Percentiles rank a stretch among this genome's conserved stretches.
phyloP scores from a whole-genome alignment of 1,284 basidiomycete genomes.

The Cerioporus squamosus region DNA sequence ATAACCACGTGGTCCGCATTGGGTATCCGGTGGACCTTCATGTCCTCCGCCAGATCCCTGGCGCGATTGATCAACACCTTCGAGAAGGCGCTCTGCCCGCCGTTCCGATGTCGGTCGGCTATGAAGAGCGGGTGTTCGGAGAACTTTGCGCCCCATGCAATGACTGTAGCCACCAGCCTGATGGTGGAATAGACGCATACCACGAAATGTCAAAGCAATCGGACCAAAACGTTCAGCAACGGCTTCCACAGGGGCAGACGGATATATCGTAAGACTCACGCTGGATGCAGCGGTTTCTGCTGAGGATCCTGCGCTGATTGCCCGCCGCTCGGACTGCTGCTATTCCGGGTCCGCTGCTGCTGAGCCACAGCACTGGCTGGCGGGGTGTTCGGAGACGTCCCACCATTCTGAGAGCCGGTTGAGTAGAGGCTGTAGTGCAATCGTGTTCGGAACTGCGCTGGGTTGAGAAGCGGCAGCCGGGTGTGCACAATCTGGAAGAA shows the following conservation, averaged over 20 bases:
- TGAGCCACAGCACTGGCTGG: constrained; percentile 12
- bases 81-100: constrained; percentile 76
- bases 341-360: constrained; percentile 20
- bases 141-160: constrained; percentile 93
- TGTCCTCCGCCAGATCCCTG: constrained; percentile 81
- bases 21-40: constrained; percentile 85
- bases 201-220: not conserved
- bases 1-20: constrained; percentile 82
- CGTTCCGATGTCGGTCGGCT: constrained; percentile 74
- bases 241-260: not conserved
- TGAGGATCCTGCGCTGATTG: constrained; percentile 13
- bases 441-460: constrained; percentile 71
- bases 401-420: constrained; percentile 29
- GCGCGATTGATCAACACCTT: constrained; percentile 80
- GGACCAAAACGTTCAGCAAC: not conserved
- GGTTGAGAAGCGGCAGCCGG: constrained; percentile 81
- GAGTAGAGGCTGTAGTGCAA: constrained; percentile 54
- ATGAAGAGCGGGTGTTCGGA: constrained; percentile 84
- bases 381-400: constrained; percentile 20
- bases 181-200: too few species aligned
- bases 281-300: constrained; percentile 28
- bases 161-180: constrained; percentile 78
- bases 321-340: constrained; percentile 22
- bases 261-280: constrained; percentile 16
- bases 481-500: constrained; percentile 90